Conservation (phyloP, 768 basidiomycete species). For the Podaxis mareebaensis region DNA sequence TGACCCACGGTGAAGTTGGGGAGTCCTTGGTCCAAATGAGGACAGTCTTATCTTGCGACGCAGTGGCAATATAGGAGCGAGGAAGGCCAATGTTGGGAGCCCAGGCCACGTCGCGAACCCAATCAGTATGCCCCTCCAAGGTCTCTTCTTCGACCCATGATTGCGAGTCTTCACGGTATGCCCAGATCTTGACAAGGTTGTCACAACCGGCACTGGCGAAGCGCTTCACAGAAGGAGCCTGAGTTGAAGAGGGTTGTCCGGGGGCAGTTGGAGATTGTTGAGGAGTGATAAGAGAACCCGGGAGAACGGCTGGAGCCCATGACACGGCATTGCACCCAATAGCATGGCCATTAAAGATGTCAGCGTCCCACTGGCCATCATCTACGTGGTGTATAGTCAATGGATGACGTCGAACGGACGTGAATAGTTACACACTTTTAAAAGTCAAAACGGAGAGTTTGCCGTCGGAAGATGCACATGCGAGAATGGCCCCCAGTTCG, state of each 20-base stretch:
- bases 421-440: slow-evolving; percentile 63
- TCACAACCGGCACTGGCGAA: slow-evolving; percentile 97
- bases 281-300: slow-evolving; percentile 81
- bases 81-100: slow-evolving; percentile 96
- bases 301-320: slow-evolving; percentile 92
- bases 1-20: slow-evolving; percentile 73
- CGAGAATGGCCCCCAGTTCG: slow-evolving; percentile 94
- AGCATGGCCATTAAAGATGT: slow-evolving; percentile 93
- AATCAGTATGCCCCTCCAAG: slow-evolving; percentile 92
- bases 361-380: slow-evolving; percentile 94
- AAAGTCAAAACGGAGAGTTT: slow-evolving; percentile 96
- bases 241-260: slow-evolving; percentile 40
- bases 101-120: slow-evolving; percentile 99
- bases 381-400: slow-evolving; percentile 45
- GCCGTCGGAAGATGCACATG: slow-evolving; percentile 96
- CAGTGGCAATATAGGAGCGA: slow-evolving; percentile 92
- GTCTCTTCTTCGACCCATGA: slow-evolving; percentile 91
- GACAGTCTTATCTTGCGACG: slow-evolving; percentile 91
- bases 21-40: slow-evolving; percentile 90
- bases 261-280: slow-evolving; percentile 51
- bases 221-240: slow-evolving; percentile 72
- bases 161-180: slow-evolving; percentile 81
- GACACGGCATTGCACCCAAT: slow-evolving; percentile 97
- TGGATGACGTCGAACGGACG: background rate
- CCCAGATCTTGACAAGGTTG: slow-evolving; percentile 94